These are phyloP conservation scores for Rhodotorula toruloides DNA, from an alignment of 768 basidiomycete species.

Conservation along the genomic window DNA sequence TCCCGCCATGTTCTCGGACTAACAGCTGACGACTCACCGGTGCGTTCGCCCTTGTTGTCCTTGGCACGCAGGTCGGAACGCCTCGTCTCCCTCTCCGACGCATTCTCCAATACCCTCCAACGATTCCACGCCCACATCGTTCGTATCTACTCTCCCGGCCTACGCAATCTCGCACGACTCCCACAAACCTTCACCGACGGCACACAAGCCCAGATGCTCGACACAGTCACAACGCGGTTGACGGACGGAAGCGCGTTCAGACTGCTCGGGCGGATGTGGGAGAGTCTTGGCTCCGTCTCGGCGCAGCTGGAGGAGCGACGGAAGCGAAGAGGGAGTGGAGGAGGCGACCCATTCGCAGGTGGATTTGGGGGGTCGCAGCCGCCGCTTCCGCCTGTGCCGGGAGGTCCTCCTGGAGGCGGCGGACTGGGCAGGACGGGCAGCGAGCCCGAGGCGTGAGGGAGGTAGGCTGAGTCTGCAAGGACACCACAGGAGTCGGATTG, in stretches of 20 bases:
- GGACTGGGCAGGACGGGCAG: too few species aligned
- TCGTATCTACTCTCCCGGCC: conserved; percentile 35
- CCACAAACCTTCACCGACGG: conserved; percentile 34
- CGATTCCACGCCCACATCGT: conserved; percentile 37
- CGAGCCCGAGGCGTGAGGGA: too few species aligned
- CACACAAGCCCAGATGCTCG: conserved; percentile 23
- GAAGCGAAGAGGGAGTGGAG: neutral
- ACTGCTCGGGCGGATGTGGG: conserved; percentile 10
- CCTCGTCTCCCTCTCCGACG: conserved; percentile 25
- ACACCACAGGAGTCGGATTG: too few species aligned
- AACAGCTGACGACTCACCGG: neutral
- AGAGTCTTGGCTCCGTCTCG: conserved; percentile 2
- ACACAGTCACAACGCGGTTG: conserved; percentile 12
- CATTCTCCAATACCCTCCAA: conserved; percentile 26
- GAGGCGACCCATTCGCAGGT: neutral
- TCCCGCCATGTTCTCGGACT: neutral
- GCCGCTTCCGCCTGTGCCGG: neutral
- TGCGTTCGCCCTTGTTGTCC: too few species aligned
- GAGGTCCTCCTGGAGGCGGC: neutral
- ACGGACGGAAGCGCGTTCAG: conserved; percentile 34
- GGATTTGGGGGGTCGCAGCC: conserved; percentile 14
- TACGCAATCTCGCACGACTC: conserved; percentile 20
- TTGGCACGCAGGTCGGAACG: conserved; percentile 17
- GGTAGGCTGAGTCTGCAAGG: too few species aligned
- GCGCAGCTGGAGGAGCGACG: conserved; percentile 11